Evolutionary conservation across 75 land plant species (phyloP), one percentile per base, ranked within the genome.

Genomic region (Selaginella tamariscina): DNA sequence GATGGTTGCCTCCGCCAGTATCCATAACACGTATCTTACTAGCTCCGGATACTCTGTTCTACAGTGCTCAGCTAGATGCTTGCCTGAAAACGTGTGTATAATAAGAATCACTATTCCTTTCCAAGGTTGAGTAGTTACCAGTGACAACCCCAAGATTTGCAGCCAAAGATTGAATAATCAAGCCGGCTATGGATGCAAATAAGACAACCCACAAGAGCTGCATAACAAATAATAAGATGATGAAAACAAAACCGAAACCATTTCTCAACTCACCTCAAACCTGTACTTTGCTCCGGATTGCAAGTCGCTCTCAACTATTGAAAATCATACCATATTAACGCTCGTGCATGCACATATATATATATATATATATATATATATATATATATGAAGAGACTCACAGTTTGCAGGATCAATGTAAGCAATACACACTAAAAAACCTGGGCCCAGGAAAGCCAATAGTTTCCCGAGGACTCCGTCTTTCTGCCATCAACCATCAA

Each of bases 361-460:
- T n/a, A n/a, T n/a, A n/a, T n/a, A n/a, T n/a, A n/a, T n/a, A n/a
- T n/a, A n/a, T n/a, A n/a, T n/a, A n/a, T n/a, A n/a, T n/a, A n/a
- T n/a, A n/a, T n/a, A 8, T 67, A 54, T 1, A 18, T 1, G 1
- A 39, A 29, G 21, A 26, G 8, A 32, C 83, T 81, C 82, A 91
- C 97, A 86, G 55, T 92, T 92, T 32, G 95, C 97, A 33, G 97
- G 97, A 81, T 92, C 97, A 56, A 92, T 84, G 73, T 92, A 92
- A 13, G 97, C 97, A 44, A 89, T 87, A 20, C 91, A 80, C 27
- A 92, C 85, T 21, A 92, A 84, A 77, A 92, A 92, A 32, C 97
- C 97, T 22, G 95, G 96, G 29, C 97, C 97, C 57, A 85, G 54
- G 63, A 87, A 86, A 0, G 97, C 78, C 65, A 89, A 78, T 0